Base-by-base conservation (phyloP, 164 flowering plant genomes). In the Vitis labrusca region DNA sequence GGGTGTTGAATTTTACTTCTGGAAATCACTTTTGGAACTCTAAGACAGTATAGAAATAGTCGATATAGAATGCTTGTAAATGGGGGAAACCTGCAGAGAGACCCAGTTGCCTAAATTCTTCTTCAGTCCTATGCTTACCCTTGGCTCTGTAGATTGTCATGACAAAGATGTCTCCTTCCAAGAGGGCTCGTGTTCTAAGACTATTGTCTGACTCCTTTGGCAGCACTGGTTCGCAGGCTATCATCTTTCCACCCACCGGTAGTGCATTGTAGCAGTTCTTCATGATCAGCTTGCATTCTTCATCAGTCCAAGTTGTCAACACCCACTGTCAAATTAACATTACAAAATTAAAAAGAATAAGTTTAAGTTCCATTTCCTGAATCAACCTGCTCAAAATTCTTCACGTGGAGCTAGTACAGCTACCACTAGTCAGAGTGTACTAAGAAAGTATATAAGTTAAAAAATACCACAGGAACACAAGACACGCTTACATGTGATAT, bases 151-250 rank as follows among this genome's bases (percentile, higher is more conserved):
- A 91, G 60, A 86, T 80, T 1, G 93, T 75, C 97, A 91, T 91
- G 30, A 86, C 89, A 59, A 91, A 91, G 19, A 91, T 83, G 79
- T 91, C 93, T 5, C 87, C 89, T 73, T 80, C 88, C 1, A 91
- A 75, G 0, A 88, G 79, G 11, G 91, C 92, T 7, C 91, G 75
- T 0, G 93, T 91, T 63, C 92, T 71, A 8, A 74, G 87, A 48
- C 91, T 91, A n/a, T 68, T 80, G 65, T 91, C 92, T 0, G 91
- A 71, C 55, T 80, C 59, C 68, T 73, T 69, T 0, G 93, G 92
- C 66, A 88, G 64, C 66, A 88, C 88, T 12, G 93, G 93, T 75
- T 91, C 93, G 53, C 93, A 91, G 1, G 91, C 97, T 1, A 91
- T 86, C 73, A 91, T 9, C 74, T 89, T 89, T 59, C 97, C 93